A percentile compares a stretch with the other conserved stretches of the same genome.
Evolutionary conservation across 2,329 filamentous ascomycete species (phyloP).

Genomic region (Drechslerella stenobrocha): DNA sequence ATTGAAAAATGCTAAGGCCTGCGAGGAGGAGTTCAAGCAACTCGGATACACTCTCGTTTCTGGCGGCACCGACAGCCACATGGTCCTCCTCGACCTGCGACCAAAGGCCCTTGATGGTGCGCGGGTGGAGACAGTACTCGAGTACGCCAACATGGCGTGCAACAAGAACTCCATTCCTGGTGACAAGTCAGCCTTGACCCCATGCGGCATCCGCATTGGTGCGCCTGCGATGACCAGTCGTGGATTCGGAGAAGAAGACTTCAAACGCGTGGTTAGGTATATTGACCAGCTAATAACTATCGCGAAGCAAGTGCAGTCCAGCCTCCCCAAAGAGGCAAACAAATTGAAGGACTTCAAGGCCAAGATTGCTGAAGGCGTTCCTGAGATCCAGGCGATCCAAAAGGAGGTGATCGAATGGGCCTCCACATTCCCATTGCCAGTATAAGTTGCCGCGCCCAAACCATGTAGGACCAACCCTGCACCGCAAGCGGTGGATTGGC

Average conservation of each 20-base stretch:
- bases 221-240: constrained; percentile 96
- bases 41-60: constrained; percentile 93
- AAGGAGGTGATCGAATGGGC: constrained; percentile 90
- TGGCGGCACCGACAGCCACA: constrained; percentile 95
- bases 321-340: constrained; percentile 93
- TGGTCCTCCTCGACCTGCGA: constrained; percentile 93
- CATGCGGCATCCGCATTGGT: constrained; percentile 91
- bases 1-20: constrained; percentile 86
- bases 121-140: constrained; percentile 90
- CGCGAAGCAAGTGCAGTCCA: constrained; percentile 80
- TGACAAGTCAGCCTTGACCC: constrained; percentile 94
- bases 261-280: constrained; percentile 84
- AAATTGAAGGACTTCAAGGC: constrained; percentile 99
- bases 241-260: constrained; percentile 89
- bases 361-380: constrained; percentile 77
- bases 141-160: constrained; percentile 98
- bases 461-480: constrained; percentile 55
- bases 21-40: constrained; percentile 80
- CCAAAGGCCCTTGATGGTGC: constrained; percentile 85
- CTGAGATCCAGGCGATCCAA: constrained; percentile 80
- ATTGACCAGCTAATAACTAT: constrained; percentile 88
- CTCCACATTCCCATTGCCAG: constrained; percentile 85
- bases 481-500: not conserved
- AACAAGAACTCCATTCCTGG: constrained; percentile 99
- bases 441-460: constrained; percentile 73